These are phyloP conservation scores for Boletellus deceptivus DNA, from an alignment of 1,284 basidiomycete genomes.

Conservation along the genomic window DNA sequence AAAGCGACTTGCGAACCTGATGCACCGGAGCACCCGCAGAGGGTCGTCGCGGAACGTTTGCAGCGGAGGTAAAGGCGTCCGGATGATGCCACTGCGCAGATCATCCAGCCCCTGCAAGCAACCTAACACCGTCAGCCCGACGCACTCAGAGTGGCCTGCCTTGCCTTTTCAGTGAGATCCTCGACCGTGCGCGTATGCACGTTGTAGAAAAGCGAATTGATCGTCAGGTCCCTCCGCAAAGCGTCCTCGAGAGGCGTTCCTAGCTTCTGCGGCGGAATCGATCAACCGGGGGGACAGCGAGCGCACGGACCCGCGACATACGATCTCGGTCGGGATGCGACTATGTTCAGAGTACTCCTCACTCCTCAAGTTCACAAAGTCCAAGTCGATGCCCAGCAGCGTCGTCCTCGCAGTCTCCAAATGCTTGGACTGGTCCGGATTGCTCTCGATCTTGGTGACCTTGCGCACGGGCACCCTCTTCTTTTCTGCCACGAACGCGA, in stretches of 20 bases:
- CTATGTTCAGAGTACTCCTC: slow-evolving; percentile 89
- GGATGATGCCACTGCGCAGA: slow-evolving; percentile 74
- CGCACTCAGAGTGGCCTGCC: slow-evolving; percentile 1
- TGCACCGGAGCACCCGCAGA: slow-evolving; percentile 84
- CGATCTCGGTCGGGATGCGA: slow-evolving; percentile 87
- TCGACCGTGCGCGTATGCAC: slow-evolving; percentile 88
- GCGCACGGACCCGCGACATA: slow-evolving; percentile 39
- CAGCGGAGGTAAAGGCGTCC: slow-evolving; percentile 85
- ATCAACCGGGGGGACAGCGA: slow-evolving; percentile 1
- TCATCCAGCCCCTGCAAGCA: slow-evolving; percentile 75
- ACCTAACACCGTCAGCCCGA: slow-evolving; percentile 3
- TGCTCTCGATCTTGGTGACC: slow-evolving; percentile 84
- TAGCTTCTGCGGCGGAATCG: slow-evolving; percentile 59
- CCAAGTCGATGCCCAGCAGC: slow-evolving; percentile 82
- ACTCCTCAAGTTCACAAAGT: slow-evolving; percentile 92
- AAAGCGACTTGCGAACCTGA: slow-evolving; percentile 91
- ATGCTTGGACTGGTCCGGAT: slow-evolving; percentile 98
- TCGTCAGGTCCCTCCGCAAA: slow-evolving; percentile 87
- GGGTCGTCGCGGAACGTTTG: slow-evolving; percentile 97
- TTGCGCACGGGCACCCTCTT: slow-evolving; percentile 53
- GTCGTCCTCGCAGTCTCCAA: slow-evolving; percentile 94
- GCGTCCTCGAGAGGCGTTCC: slow-evolving; percentile 95
- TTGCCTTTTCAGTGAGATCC: slow-evolving; percentile 81
- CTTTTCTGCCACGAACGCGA: slow-evolving; percentile 58
- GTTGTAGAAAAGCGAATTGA: slow-evolving; percentile 97